phyloP scores from a whole-genome alignment of 1,284 basidiomycete species.

The Moesziomyces sp. region DNA sequence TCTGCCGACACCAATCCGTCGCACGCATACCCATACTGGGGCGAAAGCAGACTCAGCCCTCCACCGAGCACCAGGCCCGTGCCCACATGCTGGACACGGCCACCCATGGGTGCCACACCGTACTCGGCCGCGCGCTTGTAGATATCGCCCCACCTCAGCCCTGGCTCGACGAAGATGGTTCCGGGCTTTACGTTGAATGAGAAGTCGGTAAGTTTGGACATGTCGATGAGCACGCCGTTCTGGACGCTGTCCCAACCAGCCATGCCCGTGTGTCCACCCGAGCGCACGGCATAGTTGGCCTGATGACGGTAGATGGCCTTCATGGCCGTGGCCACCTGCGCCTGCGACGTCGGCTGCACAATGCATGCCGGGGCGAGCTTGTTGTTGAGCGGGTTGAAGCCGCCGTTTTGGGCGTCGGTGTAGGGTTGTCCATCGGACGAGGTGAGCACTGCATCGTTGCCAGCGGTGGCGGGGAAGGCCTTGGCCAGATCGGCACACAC shows the following conservation, averaged over 20 bases:
- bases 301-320: constrained; percentile 10
- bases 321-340: constrained; percentile 15
- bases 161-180: constrained; percentile 28
- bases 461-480: neutral
- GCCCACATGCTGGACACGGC: constrained; percentile 38
- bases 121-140: constrained; percentile 15
- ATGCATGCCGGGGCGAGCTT: constrained; percentile 26
- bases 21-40: constrained; percentile 44
- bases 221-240: constrained; percentile 39
- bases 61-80: constrained; percentile 49
- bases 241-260: constrained; percentile 33
- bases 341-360: constrained; percentile 18
- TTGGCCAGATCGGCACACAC: constrained; percentile 4
- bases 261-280: constrained; percentile 53
- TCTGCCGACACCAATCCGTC: constrained; percentile 31
- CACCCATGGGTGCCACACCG: constrained; percentile 40
- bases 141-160: constrained; percentile 40
- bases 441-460: constrained; percentile 5
- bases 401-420: constrained; percentile 1
- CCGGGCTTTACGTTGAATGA: constrained; percentile 2
- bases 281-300: constrained; percentile 41
- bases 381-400: constrained; percentile 40
- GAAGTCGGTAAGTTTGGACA: constrained; percentile 29
- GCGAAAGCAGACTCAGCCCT: constrained; percentile 36
- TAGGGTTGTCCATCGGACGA: constrained; percentile 12